Percentiles rank a stretch among this genome's conserved stretches.
Conservation (phyloP, 2,329 filamentous ascomycete species). For the Aspergillus costaricaensis region DNA sequence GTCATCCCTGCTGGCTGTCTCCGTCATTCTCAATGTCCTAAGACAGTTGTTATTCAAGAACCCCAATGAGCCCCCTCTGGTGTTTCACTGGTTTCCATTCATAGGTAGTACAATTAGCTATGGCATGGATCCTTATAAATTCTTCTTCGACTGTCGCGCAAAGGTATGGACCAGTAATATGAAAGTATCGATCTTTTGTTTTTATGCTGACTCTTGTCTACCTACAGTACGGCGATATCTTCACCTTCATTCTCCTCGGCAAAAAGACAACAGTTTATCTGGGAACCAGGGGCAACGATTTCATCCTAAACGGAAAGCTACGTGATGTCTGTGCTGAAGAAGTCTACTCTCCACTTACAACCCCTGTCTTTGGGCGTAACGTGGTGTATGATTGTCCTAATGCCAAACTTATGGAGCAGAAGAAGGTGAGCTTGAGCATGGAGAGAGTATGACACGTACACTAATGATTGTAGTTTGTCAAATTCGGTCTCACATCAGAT, state of each 20-base stretch:
- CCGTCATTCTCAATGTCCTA: conserved; percentile 76
- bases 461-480: conserved; percentile 54
- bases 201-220: not conserved
- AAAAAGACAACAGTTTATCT: conserved; percentile 87
- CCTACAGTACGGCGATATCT: conserved; percentile 77
- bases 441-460: conserved; percentile 19
- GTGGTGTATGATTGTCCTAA: conserved; percentile 92
- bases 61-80: conserved; percentile 71
- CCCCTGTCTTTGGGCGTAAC: conserved; percentile 74
- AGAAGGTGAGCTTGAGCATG: conserved; percentile 66
- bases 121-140: conserved; percentile 76
- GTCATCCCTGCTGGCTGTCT: conserved; percentile 52
- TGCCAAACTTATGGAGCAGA: conserved; percentile 92
- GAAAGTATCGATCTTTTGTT: not conserved
- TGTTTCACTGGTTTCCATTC: conserved; percentile 68
- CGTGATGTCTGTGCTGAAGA: conserved; percentile 90
- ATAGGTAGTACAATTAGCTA: conserved; percentile 91
- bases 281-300: conserved; percentile 81
- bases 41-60: conserved; percentile 80
- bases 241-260: conserved; percentile 84
- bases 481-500: conserved; percentile 63
- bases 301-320: conserved; percentile 87
- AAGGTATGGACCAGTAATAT: conserved; percentile 60
- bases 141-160: conserved; percentile 65
- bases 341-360: conserved; percentile 76